Conservation (phyloP, 768 basidiomycete genomes). For the Amanita fuliginea region DNA sequence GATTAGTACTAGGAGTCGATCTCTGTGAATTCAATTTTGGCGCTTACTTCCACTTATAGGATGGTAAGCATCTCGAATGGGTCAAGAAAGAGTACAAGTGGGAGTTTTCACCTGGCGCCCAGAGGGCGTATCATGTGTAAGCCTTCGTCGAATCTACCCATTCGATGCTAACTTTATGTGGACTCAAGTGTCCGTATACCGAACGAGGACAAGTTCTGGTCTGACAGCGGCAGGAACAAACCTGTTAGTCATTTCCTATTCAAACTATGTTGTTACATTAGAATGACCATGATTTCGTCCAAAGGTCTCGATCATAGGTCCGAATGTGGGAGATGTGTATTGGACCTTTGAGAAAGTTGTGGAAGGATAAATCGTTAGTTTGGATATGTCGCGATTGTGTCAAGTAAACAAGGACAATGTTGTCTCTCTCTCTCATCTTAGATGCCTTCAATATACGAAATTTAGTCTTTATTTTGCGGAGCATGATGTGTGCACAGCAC, state of each 20-base stretch:
- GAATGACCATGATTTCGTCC: background rate
- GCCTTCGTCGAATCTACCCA: background rate
- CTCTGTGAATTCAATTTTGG: too few species aligned
- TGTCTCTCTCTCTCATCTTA: too few species aligned
- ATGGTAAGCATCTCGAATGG: background rate
- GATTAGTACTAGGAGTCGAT: too few species aligned
- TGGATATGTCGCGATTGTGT: too few species aligned
- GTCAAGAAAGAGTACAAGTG: background rate
- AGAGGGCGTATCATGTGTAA: background rate
- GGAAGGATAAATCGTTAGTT: too few species aligned
- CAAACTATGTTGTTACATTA: background rate
- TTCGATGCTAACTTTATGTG: background rate
- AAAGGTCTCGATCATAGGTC: background rate
- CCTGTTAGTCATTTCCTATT: too few species aligned
- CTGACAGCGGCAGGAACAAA: background rate
- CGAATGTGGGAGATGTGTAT: background rate
- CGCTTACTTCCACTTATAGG: too few species aligned
- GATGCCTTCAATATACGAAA: too few species aligned
- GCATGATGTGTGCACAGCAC: too few species aligned
- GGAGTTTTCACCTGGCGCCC: background rate
- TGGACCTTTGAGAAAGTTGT: background rate
- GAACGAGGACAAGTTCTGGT: background rate
- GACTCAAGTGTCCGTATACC: background rate
- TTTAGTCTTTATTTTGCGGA: too few species aligned
- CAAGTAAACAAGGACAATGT: too few species aligned